These are phyloP conservation scores for Penicillium sp. DNA, from an alignment of 2,329 filamentous ascomycete genomes.

Conservation along the genomic window DNA sequence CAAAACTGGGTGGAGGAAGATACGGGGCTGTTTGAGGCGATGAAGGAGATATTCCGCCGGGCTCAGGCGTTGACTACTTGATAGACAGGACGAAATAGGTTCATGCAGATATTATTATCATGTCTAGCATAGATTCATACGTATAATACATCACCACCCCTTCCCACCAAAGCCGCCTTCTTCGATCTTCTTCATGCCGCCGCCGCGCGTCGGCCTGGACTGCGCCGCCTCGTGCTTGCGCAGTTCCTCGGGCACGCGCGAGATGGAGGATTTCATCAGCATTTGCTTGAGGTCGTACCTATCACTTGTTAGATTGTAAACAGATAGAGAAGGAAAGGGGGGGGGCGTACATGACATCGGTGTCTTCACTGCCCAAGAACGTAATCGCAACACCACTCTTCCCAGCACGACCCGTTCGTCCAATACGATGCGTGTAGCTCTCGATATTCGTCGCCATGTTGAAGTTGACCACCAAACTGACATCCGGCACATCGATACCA, in stretches of 20 bases:
- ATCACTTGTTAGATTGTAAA: conserved; percentile 17
- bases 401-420: conserved; percentile 93
- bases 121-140: no score
- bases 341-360: conserved; percentile 68
- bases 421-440: conserved; percentile 93
- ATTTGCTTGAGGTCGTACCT: conserved; percentile 88
- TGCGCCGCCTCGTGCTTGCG: conserved; percentile 88
- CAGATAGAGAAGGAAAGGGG: background rate
- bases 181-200: conserved; percentile 44
- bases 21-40: no score
- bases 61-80: no score
- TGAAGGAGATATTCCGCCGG: no score
- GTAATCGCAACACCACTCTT: conserved; percentile 96
- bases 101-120: no score
- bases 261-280: conserved; percentile 83
- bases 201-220: conserved; percentile 61
- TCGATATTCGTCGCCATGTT: conserved; percentile 96
- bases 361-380: conserved; percentile 86
- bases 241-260: conserved; percentile 85
- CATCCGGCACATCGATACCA: conserved; percentile 96
- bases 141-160: conserved; percentile 25
- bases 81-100: no score
- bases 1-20: no score
- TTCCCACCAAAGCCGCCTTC: conserved; percentile 39
- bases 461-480: conserved; percentile 94